A percentile compares a stretch with the other conserved stretches of the same genome.
These are phyloP conservation scores for Aureobasidium sp. DNA, from an alignment of 2,329 filamentous ascomycete species.

Conservation along the genomic window DNA sequence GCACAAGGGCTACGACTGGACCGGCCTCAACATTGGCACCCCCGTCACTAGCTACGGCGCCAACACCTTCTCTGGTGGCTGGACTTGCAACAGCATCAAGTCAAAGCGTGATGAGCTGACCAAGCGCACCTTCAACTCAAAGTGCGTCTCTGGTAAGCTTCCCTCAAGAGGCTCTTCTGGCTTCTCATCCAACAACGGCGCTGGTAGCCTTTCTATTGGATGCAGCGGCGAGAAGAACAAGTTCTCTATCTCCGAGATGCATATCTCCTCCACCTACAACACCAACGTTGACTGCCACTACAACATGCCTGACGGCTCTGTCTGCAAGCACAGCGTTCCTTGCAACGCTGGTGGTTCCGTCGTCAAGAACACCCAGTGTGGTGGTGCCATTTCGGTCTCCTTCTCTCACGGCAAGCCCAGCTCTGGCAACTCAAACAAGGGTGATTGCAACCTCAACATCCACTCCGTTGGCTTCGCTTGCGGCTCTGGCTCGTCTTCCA, in stretches of 20 bases:
- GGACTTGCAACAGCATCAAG: conserved; percentile 55
- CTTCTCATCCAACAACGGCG: conserved; percentile 25
- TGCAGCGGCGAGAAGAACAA: conserved; percentile 41
- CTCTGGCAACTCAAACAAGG: conserved; percentile 24
- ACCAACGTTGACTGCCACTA: conserved; percentile 79
- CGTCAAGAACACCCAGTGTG: conserved; percentile 80
- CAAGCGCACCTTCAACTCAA: conserved; percentile 36
- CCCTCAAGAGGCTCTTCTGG: conserved; percentile 18
- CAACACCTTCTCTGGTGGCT: conserved; percentile 68
- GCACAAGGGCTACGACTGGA: conserved; percentile 59
- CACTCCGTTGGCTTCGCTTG: conserved; percentile 73
- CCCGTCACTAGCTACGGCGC: conserved; percentile 60
- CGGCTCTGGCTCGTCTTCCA: conserved; percentile 23
- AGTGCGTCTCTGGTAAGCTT: conserved; percentile 36
- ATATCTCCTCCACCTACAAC: conserved; percentile 66
- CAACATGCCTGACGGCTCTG: conserved; percentile 71
- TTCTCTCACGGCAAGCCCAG: conserved; percentile 53
- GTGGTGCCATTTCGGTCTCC: conserved; percentile 75
- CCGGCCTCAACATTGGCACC: conserved; percentile 38
- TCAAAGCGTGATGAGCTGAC: conserved; percentile 49
- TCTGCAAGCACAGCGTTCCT: conserved; percentile 66
- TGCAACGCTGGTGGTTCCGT: conserved; percentile 61
- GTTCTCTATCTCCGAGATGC: conserved; percentile 70
- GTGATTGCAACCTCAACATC: conserved; percentile 62
- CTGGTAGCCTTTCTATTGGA: conserved; percentile 50